Conservation (phyloP, 2,329 filamentous ascomycete genomes). For the Daldinia eschscholtzii region DNA sequence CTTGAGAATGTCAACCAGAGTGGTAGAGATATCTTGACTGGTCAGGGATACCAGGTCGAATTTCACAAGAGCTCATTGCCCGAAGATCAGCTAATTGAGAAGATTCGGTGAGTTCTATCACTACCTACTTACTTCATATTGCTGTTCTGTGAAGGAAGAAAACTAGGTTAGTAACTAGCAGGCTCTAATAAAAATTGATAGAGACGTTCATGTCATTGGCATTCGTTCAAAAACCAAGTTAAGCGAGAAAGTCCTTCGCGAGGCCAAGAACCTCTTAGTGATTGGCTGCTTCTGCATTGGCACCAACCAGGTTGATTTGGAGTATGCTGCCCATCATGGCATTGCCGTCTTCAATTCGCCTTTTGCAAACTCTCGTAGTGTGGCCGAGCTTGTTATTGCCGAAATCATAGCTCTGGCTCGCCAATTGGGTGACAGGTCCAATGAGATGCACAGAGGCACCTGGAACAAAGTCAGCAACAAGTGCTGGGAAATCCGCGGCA, state of each 20-base stretch:
- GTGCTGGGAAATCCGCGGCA: constrained; percentile 98
- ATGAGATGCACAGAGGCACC: constrained; percentile 90
- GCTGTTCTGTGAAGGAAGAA: neutral
- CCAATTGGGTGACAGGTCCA: constrained; percentile 92
- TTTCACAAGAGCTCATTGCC: constrained; percentile 87
- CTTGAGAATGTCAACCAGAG: constrained; percentile 96
- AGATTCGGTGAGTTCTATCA: constrained; percentile 78
- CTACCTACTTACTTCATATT: neutral
- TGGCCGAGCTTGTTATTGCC: constrained; percentile 93
- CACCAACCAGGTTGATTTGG: constrained; percentile 92
- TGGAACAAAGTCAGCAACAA: constrained; percentile 99
- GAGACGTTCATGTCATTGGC: constrained; percentile 95
- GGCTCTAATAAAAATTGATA: constrained; percentile 55
- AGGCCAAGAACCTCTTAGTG: constrained; percentile 94
- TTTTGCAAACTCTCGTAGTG: constrained; percentile 96
- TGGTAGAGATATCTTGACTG: constrained; percentile 82
- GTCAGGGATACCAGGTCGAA: constrained; percentile 97
- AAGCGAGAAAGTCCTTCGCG: constrained; percentile 82
- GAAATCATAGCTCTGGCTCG: constrained; percentile 94
- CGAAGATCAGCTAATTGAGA: constrained; percentile 95
- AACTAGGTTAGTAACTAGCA: neutral
- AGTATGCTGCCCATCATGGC: constrained; percentile 83
- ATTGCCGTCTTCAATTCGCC: constrained; percentile 99
- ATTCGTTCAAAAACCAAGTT: constrained; percentile 99
- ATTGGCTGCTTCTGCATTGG: constrained; percentile 99